Conservation (phyloP, 192 early-diverging fungal species). For the Lobosporangium transversale region DNA sequence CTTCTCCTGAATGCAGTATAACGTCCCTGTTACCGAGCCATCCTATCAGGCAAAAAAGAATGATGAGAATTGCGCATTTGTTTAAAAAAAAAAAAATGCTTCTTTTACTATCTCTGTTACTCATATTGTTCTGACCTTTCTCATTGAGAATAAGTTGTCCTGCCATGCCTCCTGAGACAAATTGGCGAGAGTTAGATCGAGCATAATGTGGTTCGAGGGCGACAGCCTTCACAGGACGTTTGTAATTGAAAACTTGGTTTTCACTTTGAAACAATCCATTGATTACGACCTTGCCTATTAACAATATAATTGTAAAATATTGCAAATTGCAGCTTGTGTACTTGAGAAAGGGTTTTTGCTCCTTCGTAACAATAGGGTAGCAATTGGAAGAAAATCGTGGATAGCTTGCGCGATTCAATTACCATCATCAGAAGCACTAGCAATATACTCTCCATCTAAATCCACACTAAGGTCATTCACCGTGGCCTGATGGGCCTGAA, state of each 20-base stretch:
- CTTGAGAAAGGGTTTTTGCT: too few species aligned
- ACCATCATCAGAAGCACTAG: conserved; percentile 94
- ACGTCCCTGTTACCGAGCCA: conserved; percentile 91
- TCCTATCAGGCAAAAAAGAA: conserved; percentile 33
- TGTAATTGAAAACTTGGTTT: conserved; percentile 76
- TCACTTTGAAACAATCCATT: conserved; percentile 84
- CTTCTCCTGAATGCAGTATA: conserved; percentile 88
- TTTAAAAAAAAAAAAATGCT: not conserved
- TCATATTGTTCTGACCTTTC: conserved; percentile 65
- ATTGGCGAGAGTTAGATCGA: conserved; percentile 75
- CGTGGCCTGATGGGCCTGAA: conserved; percentile 83
- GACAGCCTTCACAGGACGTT: conserved; percentile 89
- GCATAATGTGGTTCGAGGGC: conserved; percentile 91
- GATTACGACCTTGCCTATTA: conserved; percentile 84
- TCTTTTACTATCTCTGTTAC: too few species aligned
- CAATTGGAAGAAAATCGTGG: not conserved
- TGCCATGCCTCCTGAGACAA: conserved; percentile 91
- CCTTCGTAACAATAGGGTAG: not conserved
- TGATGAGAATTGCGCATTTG: not conserved
- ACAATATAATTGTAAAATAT: too few species aligned
- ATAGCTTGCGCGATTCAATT: too few species aligned
- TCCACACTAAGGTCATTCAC: conserved; percentile 93
- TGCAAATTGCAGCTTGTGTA: too few species aligned
- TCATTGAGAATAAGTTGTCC: conserved; percentile 88
- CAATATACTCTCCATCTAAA: conserved; percentile 85